Base-by-base conservation (phyloP, 257 asterid genomes). In the Marsdenia floribunda region DNA sequence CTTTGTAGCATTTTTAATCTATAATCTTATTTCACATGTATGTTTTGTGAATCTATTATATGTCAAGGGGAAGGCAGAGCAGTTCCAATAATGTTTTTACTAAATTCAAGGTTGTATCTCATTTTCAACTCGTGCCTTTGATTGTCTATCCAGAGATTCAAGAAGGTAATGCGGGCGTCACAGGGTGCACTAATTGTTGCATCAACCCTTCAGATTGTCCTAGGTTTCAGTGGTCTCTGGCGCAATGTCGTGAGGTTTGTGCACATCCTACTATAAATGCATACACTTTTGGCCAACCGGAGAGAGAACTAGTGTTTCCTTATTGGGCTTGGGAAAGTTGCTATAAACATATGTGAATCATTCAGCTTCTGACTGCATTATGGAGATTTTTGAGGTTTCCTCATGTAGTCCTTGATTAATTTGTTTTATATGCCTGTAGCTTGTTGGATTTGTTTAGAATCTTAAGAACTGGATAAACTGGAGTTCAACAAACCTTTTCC, bases 191-290 rank as follows among this genome's bases (percentile, higher is more conserved):
- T 88, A 53, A 90, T 92, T 19, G 87, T 92, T 74, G 96, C 96
- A 69, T 92, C 97, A 21, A 86, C 91, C 57, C 81, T 92, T 86
- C 96, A 92, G 68, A 90, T 92, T 70, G 90, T 90, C 79, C 78
- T 92, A 12, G 97, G 97, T 66, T 92, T 92, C 81, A 92, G 96
- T 83, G 96, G 97, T 55, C 97, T 92, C 69, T 90, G 96, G 97
- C 96, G 96, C 59, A 88, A 84, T 44, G 78, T 88, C 73, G 86
- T 82, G 50, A 91, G 92, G 97, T 88, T 82, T 71, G 85, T 74
- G 42, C 49, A 35, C 15, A 21, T 35, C 40, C 55, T 55, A 10
- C 40, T 21, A 38, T 14, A 11, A 42, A 5, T 57, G 16, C 26
- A 64, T 21, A 7, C n/a, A 6, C 24, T 61, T 47, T 47, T 44